A percentile compares a stretch with the other conserved stretches of the same genome.
These are phyloP conservation scores for Phaffomyces thermotolerans DNA, from an alignment of 805 yeast genomes.

Conservation along the genomic window DNA sequence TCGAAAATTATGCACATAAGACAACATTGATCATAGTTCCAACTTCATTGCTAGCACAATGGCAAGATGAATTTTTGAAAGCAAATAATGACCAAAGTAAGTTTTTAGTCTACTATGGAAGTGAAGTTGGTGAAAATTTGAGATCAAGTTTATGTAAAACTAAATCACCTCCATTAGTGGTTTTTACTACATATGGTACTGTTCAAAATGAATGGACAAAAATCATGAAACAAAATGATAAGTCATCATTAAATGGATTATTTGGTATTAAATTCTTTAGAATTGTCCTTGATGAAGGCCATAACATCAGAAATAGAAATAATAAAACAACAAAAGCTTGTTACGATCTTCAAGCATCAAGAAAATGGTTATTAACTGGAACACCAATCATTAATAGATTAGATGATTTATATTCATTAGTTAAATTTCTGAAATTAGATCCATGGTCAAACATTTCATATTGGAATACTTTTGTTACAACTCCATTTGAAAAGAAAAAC, in stretches of 20 bases:
- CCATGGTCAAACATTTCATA: slow-evolving; percentile 85
- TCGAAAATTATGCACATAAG: slow-evolving; percentile 45
- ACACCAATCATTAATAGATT: slow-evolving; percentile 86
- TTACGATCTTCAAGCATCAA: slow-evolving; percentile 50
- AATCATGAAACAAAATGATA: slow-evolving; percentile 18
- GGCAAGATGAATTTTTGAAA: slow-evolving; percentile 75
- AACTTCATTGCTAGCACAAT: slow-evolving; percentile 84
- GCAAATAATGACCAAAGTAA: slow-evolving; percentile 40
- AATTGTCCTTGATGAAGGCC: slow-evolving; percentile 84
- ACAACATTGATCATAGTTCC: slow-evolving; percentile 83
- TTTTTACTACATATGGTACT: slow-evolving; percentile 85
- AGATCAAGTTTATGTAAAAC: slow-evolving; percentile 33
- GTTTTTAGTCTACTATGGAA: slow-evolving; percentile 72
- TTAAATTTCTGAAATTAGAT: slow-evolving; percentile 67
- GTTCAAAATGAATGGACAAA: slow-evolving; percentile 68
- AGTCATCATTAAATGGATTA: slow-evolving; percentile 38
- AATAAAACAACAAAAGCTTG: slow-evolving; percentile 78
- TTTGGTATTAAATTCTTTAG: slow-evolving; percentile 71
- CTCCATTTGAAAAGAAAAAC: slow-evolving; percentile 73
- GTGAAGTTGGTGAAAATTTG: slow-evolving; percentile 43
- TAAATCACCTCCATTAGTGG: slow-evolving; percentile 51
- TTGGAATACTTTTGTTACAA: slow-evolving; percentile 82
- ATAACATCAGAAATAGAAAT: slow-evolving; percentile 70
- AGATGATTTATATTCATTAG: slow-evolving; percentile 77
- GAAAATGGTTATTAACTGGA: slow-evolving; percentile 87